phyloP scores from a whole-genome alignment of 2,329 filamentous ascomycete genomes.

The Colletotrichum chlorophyti region DNA sequence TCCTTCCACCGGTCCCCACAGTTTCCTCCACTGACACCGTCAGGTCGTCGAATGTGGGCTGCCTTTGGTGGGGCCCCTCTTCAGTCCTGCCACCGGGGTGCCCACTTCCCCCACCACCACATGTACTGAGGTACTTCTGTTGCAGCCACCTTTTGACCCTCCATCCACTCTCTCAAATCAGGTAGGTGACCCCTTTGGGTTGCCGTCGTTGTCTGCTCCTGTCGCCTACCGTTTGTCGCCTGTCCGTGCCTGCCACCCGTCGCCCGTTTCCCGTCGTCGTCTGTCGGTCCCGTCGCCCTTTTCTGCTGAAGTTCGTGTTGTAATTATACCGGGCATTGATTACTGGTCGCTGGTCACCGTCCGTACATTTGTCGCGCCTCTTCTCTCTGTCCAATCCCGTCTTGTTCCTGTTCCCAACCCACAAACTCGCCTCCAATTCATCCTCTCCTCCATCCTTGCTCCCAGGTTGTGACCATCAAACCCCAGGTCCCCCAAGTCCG shows the following conservation, averaged over 20 bases:
- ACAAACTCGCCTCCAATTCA: constrained; percentile 25
- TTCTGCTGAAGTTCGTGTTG: no score
- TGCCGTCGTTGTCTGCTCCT: constrained; percentile 3
- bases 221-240: constrained; percentile 2
- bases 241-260: no score
- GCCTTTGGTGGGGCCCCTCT: constrained; percentile 7
- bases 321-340: no score
- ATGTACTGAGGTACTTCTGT: no score
- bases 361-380: neutral
- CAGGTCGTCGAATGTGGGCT: constrained; percentile 15
- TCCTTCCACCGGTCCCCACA: constrained; percentile 26
- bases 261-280: neutral
- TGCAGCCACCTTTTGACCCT: no score
- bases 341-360: neutral
- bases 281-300: neutral
- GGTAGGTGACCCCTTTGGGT: no score
- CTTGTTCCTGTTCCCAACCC: constrained; percentile 14
- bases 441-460: constrained; percentile 17
- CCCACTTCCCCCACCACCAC: constrained; percentile 14
- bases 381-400: constrained; percentile 15
- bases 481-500: constrained; percentile 33
- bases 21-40: constrained; percentile 24
- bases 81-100: no score
- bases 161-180: no score
- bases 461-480: constrained; percentile 34